These are phyloP conservation scores for Geotrichum fermentans DNA, from an alignment of 1,139 yeast genomes.

Conservation along the genomic window DNA sequence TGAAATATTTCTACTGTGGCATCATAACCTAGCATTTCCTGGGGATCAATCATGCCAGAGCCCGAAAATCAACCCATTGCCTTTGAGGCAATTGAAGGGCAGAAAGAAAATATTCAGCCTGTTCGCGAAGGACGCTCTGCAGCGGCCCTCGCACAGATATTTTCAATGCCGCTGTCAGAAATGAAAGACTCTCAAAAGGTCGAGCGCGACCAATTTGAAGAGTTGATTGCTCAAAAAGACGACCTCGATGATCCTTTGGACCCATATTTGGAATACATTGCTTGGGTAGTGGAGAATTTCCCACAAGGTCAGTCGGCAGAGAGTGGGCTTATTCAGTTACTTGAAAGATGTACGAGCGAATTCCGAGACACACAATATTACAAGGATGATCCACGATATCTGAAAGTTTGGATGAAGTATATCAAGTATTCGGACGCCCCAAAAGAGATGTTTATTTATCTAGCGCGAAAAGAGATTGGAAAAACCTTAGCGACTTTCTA, in stretches of 20 bases:
- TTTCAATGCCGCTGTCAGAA: slow-evolving; percentile 37
- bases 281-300: slow-evolving; percentile 62
- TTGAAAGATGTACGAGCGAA: slow-evolving; percentile 68
- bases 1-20: too few species aligned
- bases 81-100: slow-evolving; percentile 55
- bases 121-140: slow-evolving; percentile 68
- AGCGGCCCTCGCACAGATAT: slow-evolving; percentile 47
- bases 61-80: slow-evolving; percentile 33
- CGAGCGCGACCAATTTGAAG: slow-evolving; percentile 41
- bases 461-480: slow-evolving; percentile 74
- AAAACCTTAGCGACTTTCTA: slow-evolving; percentile 61
- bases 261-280: slow-evolving; percentile 61
- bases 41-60: background rate
- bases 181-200: slow-evolving; percentile 12
- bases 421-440: slow-evolving; percentile 67
- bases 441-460: slow-evolving; percentile 63
- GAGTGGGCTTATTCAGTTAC: slow-evolving; percentile 59
- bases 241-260: slow-evolving; percentile 81
- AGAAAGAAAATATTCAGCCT: slow-evolving; percentile 79
- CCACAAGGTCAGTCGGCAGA: slow-evolving; percentile 66
- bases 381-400: slow-evolving; percentile 75
- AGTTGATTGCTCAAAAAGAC: slow-evolving; percentile 42
- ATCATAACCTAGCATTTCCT: too few species aligned
- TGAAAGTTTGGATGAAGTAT: slow-evolving; percentile 76
- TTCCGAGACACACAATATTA: slow-evolving; percentile 64